Evolutionary conservation across 129 eudicot species (phyloP).

Genomic region (Centaurea solstitialis): DNA sequence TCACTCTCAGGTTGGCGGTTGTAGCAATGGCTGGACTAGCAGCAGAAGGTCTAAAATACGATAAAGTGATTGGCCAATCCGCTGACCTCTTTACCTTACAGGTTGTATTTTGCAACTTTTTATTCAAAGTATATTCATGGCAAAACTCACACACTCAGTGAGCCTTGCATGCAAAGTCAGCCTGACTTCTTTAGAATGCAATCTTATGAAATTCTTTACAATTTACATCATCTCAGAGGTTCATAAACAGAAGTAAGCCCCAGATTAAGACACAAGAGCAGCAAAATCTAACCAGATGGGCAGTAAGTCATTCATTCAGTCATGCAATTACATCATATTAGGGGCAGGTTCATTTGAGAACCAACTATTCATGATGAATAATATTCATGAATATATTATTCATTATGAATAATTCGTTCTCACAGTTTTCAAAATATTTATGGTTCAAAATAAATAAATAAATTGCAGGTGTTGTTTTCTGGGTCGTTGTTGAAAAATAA

Average conservation of each 20-base stretch:
- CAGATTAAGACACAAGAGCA: slow-evolving; percentile 75
- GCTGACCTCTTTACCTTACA: slow-evolving; percentile 96
- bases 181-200: slow-evolving; percentile 9
- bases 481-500: slow-evolving; percentile 83
- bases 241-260: slow-evolving; percentile 90
- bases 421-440: not conserved
- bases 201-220: slow-evolving; percentile 9
- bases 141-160: too few relatives aligned
- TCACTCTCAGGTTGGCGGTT: slow-evolving; percentile 78
- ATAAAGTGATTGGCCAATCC: slow-evolving; percentile 94
- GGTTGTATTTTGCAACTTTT: slow-evolving; percentile 49
- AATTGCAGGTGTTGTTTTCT: slow-evolving; percentile 76
- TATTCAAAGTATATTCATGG: not conserved
- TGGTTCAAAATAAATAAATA: not conserved
- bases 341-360: not conserved
- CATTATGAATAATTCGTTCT: not conserved
- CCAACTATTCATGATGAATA: not conserved
- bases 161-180: not conserved
- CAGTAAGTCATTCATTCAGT: slow-evolving; percentile 53
- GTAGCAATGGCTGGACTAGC: slow-evolving; percentile 99
- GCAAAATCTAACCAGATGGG: slow-evolving; percentile 98
- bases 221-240: slow-evolving; percentile 61
- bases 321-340: not conserved
- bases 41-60: slow-evolving; percentile 95
- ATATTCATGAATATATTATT: not conserved